Evolutionary conservation across 179 eudicot genomes (phyloP).

Genomic region (Heliamphora pulchella): DNA sequence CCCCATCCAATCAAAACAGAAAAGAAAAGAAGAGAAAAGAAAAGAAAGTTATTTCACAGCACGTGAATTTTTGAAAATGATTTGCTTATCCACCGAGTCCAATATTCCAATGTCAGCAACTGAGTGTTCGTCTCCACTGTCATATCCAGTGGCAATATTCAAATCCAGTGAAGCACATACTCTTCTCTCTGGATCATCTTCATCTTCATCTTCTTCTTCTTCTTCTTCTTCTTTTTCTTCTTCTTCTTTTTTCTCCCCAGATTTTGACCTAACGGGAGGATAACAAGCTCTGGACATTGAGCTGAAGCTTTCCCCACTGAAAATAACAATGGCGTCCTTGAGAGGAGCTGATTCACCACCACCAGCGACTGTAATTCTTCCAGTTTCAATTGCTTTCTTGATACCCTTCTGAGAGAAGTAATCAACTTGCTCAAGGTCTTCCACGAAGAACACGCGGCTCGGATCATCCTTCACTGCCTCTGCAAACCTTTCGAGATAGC

Average conservation of each 20-base stretch:
- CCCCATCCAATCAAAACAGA: constrained; percentile 7
- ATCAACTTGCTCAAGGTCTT: constrained; percentile 59
- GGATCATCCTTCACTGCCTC: constrained; percentile 46
- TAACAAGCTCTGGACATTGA: constrained; percentile 51
- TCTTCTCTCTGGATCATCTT: constrained; percentile 12
- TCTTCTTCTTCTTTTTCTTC: constrained; percentile 16
- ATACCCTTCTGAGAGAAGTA: constrained; percentile 35
- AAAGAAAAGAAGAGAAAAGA: not conserved
- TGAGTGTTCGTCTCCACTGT: constrained; percentile 17
- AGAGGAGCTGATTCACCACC: constrained; percentile 34
- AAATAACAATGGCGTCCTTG: constrained; percentile 52
- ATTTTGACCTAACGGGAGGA: constrained; percentile 36
- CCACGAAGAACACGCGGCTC: constrained; percentile 53
- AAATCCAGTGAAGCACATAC: constrained; percentile 41
- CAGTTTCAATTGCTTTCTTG: constrained; percentile 42
- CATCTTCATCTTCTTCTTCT: too few relatives aligned
- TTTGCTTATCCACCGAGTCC: constrained; percentile 49
- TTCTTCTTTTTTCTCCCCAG: constrained; percentile 13
- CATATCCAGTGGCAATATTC: constrained; percentile 38
- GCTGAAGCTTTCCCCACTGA: constrained; percentile 41
- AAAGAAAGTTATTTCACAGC: constrained; percentile 21
- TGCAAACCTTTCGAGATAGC: constrained; percentile 39
- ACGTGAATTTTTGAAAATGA: constrained; percentile 42
- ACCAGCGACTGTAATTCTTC: constrained; percentile 20
- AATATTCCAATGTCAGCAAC: constrained; percentile 35